These are phyloP conservation scores for Clarkia xantiana DNA, from an alignment of 345 rosid species.

Conservation along the genomic window DNA sequence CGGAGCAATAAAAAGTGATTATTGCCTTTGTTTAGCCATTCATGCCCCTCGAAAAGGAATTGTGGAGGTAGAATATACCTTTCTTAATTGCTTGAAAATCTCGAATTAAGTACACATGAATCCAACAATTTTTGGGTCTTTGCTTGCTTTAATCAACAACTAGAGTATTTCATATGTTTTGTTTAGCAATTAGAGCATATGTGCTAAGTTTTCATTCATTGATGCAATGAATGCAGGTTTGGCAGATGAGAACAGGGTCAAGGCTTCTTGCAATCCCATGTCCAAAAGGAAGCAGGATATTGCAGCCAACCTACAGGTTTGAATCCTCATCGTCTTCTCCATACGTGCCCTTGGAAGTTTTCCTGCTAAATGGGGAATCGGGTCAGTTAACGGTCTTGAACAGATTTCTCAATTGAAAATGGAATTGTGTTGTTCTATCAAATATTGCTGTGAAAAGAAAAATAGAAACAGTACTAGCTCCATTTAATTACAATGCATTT, in stretches of 20 bases:
- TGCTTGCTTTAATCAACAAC: too few species aligned
- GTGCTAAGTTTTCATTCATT: constrained; percentile 1
- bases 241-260: constrained; percentile 97
- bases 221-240: constrained; percentile 42
- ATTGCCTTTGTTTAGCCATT: constrained; percentile 85
- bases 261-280: constrained; percentile 66
- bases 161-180: not conserved
- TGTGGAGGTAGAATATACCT: constrained; percentile 40
- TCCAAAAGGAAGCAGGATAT: constrained; percentile 52
- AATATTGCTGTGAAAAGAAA: not conserved
- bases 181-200: not conserved
- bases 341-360: constrained; percentile 71
- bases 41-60: constrained; percentile 97
- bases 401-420: constrained; percentile 32
- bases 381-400: constrained; percentile 70
- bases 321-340: constrained; percentile 52
- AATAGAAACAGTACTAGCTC: not conserved
- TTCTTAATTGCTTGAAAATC: not conserved
- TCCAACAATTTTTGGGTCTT: not conserved
- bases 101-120: not conserved
- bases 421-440: not conserved
- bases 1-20: constrained; percentile 59
- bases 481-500: too few species aligned
- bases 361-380: constrained; percentile 74
- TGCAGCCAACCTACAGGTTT: constrained; percentile 83